These are phyloP conservation scores for Cordyceps cicadae DNA, from an alignment of 2,329 filamentous ascomycete species.

Conservation along the genomic window DNA sequence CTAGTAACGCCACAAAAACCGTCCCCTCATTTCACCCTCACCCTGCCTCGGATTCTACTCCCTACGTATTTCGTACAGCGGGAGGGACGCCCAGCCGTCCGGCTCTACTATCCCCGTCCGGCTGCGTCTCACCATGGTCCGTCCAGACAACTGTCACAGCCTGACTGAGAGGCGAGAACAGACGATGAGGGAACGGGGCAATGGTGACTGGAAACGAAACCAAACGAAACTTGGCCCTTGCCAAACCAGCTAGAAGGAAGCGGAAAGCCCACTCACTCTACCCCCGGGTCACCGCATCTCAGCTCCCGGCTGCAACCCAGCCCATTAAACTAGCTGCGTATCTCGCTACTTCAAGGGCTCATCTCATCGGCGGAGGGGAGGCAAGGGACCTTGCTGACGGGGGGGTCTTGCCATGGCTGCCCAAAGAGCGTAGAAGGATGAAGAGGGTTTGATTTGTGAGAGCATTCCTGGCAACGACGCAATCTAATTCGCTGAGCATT, in stretches of 20 bases:
- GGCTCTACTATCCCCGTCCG: background rate
- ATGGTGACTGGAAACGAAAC: background rate
- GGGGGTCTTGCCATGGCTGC: background rate
- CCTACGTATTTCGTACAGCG: background rate
- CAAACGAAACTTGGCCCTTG: background rate
- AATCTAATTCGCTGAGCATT: background rate
- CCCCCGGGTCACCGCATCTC: background rate
- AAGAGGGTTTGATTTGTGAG: too few species aligned
- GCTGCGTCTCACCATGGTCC: background rate
- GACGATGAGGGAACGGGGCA: background rate
- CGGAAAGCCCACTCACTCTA: background rate
- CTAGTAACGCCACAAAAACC: background rate
- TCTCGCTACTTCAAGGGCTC: background rate
- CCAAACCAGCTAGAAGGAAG: background rate
- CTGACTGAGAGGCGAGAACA: background rate
- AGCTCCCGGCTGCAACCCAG: background rate
- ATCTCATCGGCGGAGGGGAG: background rate
- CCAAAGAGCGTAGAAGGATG: background rate
- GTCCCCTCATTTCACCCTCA: background rate
- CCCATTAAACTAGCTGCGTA: background rate
- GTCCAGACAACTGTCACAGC: background rate
- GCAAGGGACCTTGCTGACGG: background rate
- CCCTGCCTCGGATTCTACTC: background rate
- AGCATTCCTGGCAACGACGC: background rate
- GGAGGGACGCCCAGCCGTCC: background rate